Conservation (phyloP, 1,284 basidiomycete species). For the Leccinum pallidistipes region DNA sequence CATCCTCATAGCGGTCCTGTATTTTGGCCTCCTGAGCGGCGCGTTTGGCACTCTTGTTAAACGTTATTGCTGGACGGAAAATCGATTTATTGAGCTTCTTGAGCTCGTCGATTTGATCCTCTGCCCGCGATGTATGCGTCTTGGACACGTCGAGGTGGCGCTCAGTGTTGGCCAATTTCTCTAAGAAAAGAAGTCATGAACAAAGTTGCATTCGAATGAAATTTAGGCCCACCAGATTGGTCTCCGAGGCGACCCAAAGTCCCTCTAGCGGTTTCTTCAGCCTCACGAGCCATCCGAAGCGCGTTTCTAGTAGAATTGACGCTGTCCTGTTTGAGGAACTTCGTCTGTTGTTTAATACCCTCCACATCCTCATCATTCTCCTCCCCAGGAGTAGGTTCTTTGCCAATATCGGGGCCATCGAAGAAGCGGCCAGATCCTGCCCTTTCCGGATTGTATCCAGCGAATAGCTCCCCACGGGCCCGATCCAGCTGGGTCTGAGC, state of each 20-base stretch:
- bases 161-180: conserved; percentile 93
- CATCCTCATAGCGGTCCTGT: conserved; percentile 86
- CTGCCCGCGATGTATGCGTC: conserved; percentile 85
- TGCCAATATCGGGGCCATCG: conserved; percentile 52
- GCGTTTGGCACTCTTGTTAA: conserved; percentile 92
- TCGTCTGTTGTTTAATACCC: conserved; percentile 93
- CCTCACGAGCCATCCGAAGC: conserved; percentile 88
- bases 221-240: conserved; percentile 79
- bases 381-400: conserved; percentile 58
- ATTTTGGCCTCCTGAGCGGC: conserved; percentile 89
- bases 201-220: not conserved
- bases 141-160: conserved; percentile 94
- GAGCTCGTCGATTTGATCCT: conserved; percentile 93
- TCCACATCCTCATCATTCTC: conserved; percentile 97
- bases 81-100: conserved; percentile 94
- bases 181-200: conserved; percentile 37
- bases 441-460: conserved; percentile 66
- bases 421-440: conserved; percentile 62
- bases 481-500: conserved; percentile 55
- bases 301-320: conserved; percentile 92
- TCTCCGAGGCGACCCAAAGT: conserved; percentile 89
- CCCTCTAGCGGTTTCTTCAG: conserved; percentile 92
- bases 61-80: conserved; percentile 89
- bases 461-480: conserved; percentile 75
- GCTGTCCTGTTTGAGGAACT: conserved; percentile 91